Evolutionary conservation across 441 rosid genomes (phyloP).

Genomic region (Capsella rubella): DNA sequence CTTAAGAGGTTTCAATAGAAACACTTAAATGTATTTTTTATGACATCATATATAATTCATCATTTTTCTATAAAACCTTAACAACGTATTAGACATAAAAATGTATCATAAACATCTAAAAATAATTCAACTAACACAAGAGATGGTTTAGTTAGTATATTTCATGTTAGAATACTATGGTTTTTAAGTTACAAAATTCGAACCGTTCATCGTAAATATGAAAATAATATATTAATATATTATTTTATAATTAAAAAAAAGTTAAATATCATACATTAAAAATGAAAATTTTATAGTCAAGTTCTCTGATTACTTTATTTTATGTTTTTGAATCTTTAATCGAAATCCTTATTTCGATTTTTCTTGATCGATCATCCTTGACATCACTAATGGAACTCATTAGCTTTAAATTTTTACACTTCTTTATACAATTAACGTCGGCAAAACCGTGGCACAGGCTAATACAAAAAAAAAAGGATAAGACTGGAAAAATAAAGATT

Average conservation of each 20-base stretch:
- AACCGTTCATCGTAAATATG: no score
- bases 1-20: background rate
- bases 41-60: background rate
- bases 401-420: background rate
- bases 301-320: no score
- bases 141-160: background rate
- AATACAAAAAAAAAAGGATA: constrained; percentile 3
- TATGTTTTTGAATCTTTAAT: no score
- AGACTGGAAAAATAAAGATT: background rate
- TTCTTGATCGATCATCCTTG: background rate
- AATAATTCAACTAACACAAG: background rate
- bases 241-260: no score
- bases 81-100: no score
- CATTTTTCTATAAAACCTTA: no score
- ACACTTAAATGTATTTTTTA: background rate
- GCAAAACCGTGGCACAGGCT: background rate
- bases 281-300: no score
- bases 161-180: background rate
- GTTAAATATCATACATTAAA: no score
- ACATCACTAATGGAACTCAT: background rate
- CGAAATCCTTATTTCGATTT: no score
- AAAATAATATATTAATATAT: no score
- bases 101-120: no score
- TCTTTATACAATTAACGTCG: background rate
- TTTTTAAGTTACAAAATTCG: no score